Percentiles rank a stretch among this genome's conserved stretches.
These are phyloP conservation scores for Trichophaea hybrida DNA, from an alignment of 2,329 filamentous ascomycete genomes.

Conservation along the genomic window DNA sequence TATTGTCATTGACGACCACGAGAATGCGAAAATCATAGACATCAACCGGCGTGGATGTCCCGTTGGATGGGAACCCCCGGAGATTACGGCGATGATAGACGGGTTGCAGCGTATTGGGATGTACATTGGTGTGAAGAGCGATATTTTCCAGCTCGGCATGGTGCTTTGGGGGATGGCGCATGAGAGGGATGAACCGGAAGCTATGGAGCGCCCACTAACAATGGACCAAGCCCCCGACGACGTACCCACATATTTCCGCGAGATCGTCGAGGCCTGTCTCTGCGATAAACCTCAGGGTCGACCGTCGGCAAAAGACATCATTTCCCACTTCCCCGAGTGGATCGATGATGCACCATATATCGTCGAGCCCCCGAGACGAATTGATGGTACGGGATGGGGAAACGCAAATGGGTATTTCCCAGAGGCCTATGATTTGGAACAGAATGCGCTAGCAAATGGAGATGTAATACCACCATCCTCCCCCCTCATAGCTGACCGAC, in stretches of 20 bases:
- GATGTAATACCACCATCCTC: background rate
- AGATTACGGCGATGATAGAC: conserved; percentile 71
- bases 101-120: conserved; percentile 83
- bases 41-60: conserved; percentile 96
- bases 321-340: conserved; percentile 49
- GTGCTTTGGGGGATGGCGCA: conserved; percentile 84
- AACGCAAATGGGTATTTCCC: background rate
- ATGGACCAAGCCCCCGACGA: conserved; percentile 42
- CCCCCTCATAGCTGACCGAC: background rate
- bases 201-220: conserved; percentile 54
- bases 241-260: conserved; percentile 65
- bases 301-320: conserved; percentile 56
- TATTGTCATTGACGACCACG: conserved; percentile 74
- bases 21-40: conserved; percentile 92
- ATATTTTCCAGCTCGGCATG: conserved; percentile 93
- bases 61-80: conserved; percentile 92
- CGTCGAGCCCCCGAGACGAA: background rate
- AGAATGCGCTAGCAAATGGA: background rate
- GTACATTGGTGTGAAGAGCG: conserved; percentile 96
- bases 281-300: conserved; percentile 58
- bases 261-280: conserved; percentile 62
- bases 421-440: background rate
- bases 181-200: conserved; percentile 79
- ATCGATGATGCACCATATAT: background rate
- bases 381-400: background rate